Percentiles rank a stretch among this genome's conserved stretches.
These are phyloP conservation scores for Stylonectria norvegica DNA, from an alignment of 2,329 filamentous ascomycete species.

Conservation along the genomic window DNA sequence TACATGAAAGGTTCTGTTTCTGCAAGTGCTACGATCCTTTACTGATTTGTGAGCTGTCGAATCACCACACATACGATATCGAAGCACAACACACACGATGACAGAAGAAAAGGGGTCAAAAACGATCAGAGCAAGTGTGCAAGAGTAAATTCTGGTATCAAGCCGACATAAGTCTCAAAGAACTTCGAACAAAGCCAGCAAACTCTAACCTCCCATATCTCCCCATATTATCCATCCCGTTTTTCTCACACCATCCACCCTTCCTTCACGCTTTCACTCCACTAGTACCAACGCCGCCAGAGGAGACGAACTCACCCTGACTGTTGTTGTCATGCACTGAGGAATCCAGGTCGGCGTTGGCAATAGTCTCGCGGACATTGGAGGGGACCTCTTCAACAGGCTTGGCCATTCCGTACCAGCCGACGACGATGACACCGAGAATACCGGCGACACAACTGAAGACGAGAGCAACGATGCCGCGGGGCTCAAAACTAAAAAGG, in stretches of 20 bases:
- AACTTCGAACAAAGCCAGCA: no score
- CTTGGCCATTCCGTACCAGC: slow-evolving; percentile 55
- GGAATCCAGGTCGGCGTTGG: slow-evolving; percentile 1
- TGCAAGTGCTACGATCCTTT: no score
- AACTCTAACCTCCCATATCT: neutral
- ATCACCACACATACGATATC: no score
- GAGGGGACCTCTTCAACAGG: slow-evolving; percentile 8
- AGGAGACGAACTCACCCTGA: neutral
- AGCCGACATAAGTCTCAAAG: neutral
- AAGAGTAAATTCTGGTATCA: neutral
- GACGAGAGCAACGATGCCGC: slow-evolving; percentile 71
- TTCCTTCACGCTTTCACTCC: neutral
- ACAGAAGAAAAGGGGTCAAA: no score
- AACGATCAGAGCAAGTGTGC: no score
- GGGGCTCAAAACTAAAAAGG: slow-evolving; percentile 56
- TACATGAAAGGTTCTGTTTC: no score
- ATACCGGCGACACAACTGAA: slow-evolving; percentile 70
- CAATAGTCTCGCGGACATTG: neutral
- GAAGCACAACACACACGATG: no score
- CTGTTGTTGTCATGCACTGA: neutral
- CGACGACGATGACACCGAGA: slow-evolving; percentile 63
- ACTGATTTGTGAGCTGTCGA: no score
- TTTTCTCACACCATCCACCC: neutral
- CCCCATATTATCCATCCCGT: neutral
- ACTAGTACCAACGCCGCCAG: neutral